A percentile compares a stretch with the other conserved stretches of the same genome.
Conservation (phyloP, 78 protist genomes). For the Chrysochromulina parva region DNA sequence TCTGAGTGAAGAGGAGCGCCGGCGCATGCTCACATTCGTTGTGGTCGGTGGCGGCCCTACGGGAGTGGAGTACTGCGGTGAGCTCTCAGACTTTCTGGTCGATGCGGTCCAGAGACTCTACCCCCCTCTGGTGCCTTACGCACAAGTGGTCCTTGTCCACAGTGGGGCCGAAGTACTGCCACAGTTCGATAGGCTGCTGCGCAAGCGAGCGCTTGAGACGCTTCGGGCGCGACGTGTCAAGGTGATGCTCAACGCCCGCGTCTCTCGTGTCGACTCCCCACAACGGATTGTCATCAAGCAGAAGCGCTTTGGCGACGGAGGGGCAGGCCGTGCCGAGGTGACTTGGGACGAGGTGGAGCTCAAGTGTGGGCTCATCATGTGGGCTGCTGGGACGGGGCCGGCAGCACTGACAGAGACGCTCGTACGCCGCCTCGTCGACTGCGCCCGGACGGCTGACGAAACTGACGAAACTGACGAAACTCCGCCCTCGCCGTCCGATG, state of each 20-base stretch:
- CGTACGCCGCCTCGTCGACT: not conserved
- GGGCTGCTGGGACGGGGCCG: not conserved
- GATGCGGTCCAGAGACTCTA: not conserved
- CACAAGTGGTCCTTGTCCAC: not conserved
- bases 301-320: too few relatives aligned
- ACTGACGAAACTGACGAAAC: too few relatives aligned
- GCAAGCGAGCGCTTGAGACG: not conserved
- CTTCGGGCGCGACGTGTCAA: not conserved
- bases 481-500: too few relatives aligned
- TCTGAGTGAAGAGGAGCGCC: not conserved
- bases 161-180: not conserved
- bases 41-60: conserved; percentile 53
- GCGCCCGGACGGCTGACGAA: not conserved
- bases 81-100: conserved; percentile 35
- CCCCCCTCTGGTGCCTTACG: conserved; percentile 1
- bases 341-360: not conserved
- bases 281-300: too few relatives aligned
- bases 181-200: not conserved
- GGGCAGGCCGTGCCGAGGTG: not conserved
- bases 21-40: conserved; percentile 9
- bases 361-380: not conserved
- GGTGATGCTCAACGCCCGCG: not conserved
- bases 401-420: not conserved
- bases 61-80: conserved; percentile 38
- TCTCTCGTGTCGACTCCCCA: not conserved